Conservation (phyloP, 129 eudicot species). For the Centaurea solstitialis region DNA sequence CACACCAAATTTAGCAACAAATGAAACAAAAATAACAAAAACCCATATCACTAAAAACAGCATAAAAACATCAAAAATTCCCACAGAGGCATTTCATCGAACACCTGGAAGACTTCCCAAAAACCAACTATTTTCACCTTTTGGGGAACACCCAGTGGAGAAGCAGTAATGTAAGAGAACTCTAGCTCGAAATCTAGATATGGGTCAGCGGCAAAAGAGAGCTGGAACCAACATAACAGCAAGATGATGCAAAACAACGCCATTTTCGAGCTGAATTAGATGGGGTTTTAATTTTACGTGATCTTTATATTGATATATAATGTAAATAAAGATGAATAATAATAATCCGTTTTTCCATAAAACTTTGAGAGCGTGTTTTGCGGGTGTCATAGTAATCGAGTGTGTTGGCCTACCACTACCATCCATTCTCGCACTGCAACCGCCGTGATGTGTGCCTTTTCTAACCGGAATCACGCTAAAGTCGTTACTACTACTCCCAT, state of each 20-base stretch:
- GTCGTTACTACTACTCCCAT: conserved; percentile 7
- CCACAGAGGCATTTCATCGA: neutral
- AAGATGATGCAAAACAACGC: conserved; percentile 12
- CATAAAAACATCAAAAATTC: neutral
- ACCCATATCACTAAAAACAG: neutral
- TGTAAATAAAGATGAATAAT: neutral
- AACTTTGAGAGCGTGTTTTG: conserved; percentile 36
- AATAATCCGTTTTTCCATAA: neutral
- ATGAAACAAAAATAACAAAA: neutral
- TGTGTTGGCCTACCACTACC: conserved; percentile 28
- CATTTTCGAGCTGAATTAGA: conserved; percentile 14
- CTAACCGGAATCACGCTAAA: conserved; percentile 29
- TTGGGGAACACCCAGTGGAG: conserved; percentile 93
- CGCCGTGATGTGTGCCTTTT: conserved; percentile 37
- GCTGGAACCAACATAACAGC: conserved; percentile 29
- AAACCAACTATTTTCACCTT: conserved; percentile 42
- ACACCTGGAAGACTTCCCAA: neutral
- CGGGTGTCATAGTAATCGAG: conserved; percentile 31
- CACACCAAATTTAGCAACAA: neutral
- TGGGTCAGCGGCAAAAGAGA: conserved; percentile 62
- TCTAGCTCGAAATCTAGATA: conserved; percentile 44
- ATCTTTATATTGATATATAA: neutral
- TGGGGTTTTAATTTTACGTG: conserved; percentile 4
- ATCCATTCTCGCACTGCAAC: conserved; percentile 1
- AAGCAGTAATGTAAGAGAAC: conserved; percentile 75